Conservation (phyloP, 495 filamentous ascomycete genomes). For the Penicillium parvum region DNA sequence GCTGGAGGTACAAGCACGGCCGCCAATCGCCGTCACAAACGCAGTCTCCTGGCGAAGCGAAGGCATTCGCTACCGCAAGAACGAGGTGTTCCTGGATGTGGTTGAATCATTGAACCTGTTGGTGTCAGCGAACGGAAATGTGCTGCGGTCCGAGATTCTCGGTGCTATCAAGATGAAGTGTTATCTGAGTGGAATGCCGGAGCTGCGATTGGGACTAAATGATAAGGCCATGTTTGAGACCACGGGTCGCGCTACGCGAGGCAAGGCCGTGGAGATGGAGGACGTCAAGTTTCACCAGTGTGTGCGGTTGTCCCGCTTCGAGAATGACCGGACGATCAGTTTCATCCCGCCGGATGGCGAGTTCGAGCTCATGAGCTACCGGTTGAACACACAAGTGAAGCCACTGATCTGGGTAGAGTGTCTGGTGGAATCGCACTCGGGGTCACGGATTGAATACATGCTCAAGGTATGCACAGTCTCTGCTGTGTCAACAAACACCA, state of each 20-base stretch:
- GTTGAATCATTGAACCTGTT: slow-evolving; percentile 96
- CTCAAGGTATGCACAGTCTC: slow-evolving; percentile 60
- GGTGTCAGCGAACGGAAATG: slow-evolving; percentile 90
- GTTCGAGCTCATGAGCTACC: slow-evolving; percentile 99
- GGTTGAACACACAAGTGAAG: slow-evolving; percentile 97
- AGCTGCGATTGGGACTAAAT: slow-evolving; percentile 90
- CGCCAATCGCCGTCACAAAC: slow-evolving; percentile 98
- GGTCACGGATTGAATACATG: slow-evolving; percentile 96
- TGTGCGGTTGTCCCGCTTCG: slow-evolving; percentile 90
- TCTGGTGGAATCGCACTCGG: slow-evolving; percentile 90
- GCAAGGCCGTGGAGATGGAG: slow-evolving; percentile 99
- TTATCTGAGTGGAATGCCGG: slow-evolving; percentile 97
- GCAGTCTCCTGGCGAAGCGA: slow-evolving; percentile 97
- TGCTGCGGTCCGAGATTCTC: slow-evolving; percentile 93
- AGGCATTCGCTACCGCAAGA: slow-evolving; percentile 98
- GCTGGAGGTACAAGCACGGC: slow-evolving; percentile 94
- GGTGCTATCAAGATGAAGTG: slow-evolving; percentile 99
- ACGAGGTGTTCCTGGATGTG: slow-evolving; percentile 98
- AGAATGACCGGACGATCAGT: slow-evolving; percentile 98
- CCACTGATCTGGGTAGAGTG: slow-evolving; percentile 99
- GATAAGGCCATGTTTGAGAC: slow-evolving; percentile 99
- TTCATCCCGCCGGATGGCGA: slow-evolving; percentile 98
- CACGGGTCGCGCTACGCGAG: slow-evolving; percentile 87
- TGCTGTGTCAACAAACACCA: background rate
- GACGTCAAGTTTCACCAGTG: slow-evolving; percentile 99